Conservation (phyloP, 148 eudicot species). For the Mesembryanthemum crystallinum region DNA sequence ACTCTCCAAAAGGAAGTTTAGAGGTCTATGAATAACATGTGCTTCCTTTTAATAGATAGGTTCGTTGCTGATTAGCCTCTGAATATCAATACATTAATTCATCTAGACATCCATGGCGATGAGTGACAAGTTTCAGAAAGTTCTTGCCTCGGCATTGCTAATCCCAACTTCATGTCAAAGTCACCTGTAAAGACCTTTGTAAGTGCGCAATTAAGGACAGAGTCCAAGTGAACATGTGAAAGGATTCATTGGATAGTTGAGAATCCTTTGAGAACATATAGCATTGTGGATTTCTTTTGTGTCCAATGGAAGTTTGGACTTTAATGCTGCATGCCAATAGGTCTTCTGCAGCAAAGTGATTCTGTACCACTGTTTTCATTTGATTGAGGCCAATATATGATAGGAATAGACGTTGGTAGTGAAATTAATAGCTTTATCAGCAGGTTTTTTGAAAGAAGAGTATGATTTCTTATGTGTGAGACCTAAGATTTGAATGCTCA, state of each 20-base stretch:
- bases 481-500: neutral
- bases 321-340: too few species aligned
- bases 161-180: neutral
- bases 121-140: neutral
- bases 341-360: too few species aligned
- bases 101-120: neutral
- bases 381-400: too few species aligned
- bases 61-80: neutral
- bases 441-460: neutral
- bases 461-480: neutral
- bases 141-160: neutral
- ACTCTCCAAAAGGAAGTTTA: neutral
- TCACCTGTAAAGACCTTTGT: neutral
- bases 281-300: neutral
- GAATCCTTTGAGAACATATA: neutral
- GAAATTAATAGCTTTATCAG: neutral
- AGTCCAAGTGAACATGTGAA: neutral
- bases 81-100: neutral
- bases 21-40: neutral
- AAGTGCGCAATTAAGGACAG: neutral
- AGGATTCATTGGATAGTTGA: neutral
- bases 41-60: neutral
- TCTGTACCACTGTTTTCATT: too few species aligned
- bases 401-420: too few species aligned
- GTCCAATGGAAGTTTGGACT: too few species aligned